Conservation (phyloP, 2,329 filamentous ascomycete genomes). For the Ophiostoma novo-ulmi region DNA sequence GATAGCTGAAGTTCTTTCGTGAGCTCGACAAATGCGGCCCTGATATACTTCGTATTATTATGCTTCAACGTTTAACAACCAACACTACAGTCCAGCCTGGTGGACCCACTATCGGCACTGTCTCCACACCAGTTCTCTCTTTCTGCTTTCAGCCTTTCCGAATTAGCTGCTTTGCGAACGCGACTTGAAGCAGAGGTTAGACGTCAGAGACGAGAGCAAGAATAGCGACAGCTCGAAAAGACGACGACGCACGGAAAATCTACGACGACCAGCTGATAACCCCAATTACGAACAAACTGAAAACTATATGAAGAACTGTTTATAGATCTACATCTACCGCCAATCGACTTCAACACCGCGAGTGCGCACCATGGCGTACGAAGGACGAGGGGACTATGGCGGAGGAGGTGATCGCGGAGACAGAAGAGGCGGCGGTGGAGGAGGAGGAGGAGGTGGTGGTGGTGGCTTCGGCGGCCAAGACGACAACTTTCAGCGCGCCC, state of each 20-base stretch:
- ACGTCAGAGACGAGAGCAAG: not conserved
- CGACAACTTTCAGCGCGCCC: conserved; percentile 23
- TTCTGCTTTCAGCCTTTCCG: not conserved
- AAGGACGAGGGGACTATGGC: conserved; percentile 27
- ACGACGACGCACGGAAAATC: not conserved
- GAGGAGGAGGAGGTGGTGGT: conserved; percentile 13
- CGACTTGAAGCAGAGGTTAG: not conserved
- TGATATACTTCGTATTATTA: no score
- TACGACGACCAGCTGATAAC: not conserved
- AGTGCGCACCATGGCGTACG: conserved; percentile 29
- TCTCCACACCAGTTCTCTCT: conserved; percentile 3
- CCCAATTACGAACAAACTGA: not conserved
- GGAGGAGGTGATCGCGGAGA: conserved; percentile 24
- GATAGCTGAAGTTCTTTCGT: no score
- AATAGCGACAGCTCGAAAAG: not conserved
- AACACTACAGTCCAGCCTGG: not conserved
- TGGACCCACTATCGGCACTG: not conserved
- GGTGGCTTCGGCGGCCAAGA: conserved; percentile 20
- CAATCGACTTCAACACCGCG: conserved; percentile 15
- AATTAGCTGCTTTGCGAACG: not conserved
- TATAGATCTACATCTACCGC: not conserved
- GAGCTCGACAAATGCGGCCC: not conserved
- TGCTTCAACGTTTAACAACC: not conserved
- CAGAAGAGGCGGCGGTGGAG: conserved; percentile 20
- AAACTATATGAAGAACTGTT: not conserved